Evolutionary conservation across 2,329 filamentous ascomycete genomes (phyloP).

Genomic region (Neodidymelliopsis sp.): DNA sequence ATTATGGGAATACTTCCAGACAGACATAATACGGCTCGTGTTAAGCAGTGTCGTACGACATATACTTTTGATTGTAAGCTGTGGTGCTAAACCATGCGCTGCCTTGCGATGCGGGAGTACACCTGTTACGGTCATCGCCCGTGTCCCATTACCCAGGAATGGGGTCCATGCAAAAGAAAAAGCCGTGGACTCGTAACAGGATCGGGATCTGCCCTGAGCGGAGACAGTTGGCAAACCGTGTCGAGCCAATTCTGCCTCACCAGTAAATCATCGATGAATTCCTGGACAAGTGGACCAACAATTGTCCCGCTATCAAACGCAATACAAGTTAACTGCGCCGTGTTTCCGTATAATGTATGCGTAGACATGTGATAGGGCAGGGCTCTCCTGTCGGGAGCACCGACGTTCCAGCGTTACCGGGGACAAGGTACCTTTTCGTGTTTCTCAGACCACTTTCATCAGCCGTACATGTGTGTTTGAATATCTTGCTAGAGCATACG

Average conservation of each 20-base stretch:
- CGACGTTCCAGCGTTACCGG: slow-evolving; percentile 5
- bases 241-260: slow-evolving; percentile 2
- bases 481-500: neutral
- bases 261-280: neutral
- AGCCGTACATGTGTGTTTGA: neutral
- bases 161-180: slow-evolving; percentile 1
- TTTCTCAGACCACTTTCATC: slow-evolving; percentile 10
- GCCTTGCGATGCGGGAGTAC: slow-evolving; percentile 8
- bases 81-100: slow-evolving; percentile 8
- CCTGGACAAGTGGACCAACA: neutral
- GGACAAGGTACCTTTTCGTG: slow-evolving; percentile 3
- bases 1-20: slow-evolving; percentile 7
- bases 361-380: slow-evolving; percentile 2
- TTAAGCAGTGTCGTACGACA: slow-evolving; percentile 6
- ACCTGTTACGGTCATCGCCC: neutral
- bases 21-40: slow-evolving; percentile 1
- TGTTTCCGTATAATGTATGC: neutral
- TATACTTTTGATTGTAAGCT: slow-evolving; percentile 6
- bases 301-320: neutral
- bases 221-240: slow-evolving; percentile 3
- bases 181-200: neutral
- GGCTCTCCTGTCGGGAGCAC: slow-evolving; percentile 4
- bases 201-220: slow-evolving; percentile 5
- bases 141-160: slow-evolving; percentile 5
- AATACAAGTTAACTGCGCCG: neutral